Conservation (phyloP, 805 yeast genomes). For the Metschnikowia peoriensis region DNA sequence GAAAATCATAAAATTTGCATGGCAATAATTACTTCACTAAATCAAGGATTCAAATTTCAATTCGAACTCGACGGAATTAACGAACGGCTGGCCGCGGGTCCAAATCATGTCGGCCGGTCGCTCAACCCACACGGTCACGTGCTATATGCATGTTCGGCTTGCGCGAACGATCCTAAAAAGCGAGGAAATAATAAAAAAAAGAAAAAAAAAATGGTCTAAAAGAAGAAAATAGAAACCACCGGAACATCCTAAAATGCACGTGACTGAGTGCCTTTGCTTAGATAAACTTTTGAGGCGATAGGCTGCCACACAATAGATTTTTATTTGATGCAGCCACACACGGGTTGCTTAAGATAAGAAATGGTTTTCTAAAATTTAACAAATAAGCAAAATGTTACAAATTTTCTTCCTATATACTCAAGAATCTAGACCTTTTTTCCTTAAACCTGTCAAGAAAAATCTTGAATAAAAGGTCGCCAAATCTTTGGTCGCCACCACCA, state of each 20-base stretch:
- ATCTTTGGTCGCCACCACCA: neutral
- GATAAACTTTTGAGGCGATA: neutral
- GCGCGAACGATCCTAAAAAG: no score
- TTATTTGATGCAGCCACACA: no score
- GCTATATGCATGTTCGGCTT: no score
- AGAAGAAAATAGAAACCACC: neutral
- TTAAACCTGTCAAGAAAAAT: neutral
- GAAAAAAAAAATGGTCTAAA: neutral
- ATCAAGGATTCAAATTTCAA: no score
- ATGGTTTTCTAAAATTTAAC: no score
- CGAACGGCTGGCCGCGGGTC: no score
- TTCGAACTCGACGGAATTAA: no score
- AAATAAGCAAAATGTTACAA: no score
- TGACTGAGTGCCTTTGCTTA: neutral
- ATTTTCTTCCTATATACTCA: neutral
- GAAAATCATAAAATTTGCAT: no score
- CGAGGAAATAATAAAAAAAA: neutral
- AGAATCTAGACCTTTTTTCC: neutral
- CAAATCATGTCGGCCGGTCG: no score
- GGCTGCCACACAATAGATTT: neutral
- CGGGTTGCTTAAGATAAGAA: no score
- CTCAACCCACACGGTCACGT: neutral
- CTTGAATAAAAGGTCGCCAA: neutral
- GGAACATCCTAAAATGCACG: neutral
- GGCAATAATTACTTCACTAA: no score